Conservation (phyloP, 345 rosid species). For the Clausena lansium region DNA sequence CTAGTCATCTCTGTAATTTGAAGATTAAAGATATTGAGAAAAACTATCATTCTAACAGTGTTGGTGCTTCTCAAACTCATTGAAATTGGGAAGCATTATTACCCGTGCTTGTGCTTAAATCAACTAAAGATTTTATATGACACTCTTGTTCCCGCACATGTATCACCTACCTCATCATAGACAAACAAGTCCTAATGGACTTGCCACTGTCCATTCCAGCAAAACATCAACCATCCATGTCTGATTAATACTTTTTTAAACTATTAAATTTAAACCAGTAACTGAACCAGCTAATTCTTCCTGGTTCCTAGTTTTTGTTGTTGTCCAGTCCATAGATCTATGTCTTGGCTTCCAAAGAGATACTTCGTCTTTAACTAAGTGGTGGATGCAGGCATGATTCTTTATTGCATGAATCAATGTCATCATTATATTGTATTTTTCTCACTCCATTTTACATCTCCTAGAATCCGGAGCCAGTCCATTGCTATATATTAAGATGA, state of each 20-base stretch:
- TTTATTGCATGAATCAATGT: neutral
- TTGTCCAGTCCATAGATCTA: neutral
- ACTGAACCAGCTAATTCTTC: neutral
- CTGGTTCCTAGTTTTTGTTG: neutral
- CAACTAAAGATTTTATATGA: too few species aligned
- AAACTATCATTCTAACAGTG: neutral
- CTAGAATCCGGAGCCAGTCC: neutral
- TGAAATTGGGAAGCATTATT: neutral
- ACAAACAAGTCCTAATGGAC: neutral
- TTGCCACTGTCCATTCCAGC: neutral
- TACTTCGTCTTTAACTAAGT: neutral
- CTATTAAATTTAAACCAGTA: neutral
- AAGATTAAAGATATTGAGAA: neutral
- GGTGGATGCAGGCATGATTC: neutral
- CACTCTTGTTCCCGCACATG: too few species aligned
- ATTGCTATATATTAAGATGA: neutral
- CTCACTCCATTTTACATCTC: neutral
- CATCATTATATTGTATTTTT: neutral
- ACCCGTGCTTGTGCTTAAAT: neutral
- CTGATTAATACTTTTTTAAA: neutral
- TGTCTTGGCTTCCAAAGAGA: neutral
- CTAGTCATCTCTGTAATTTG: neutral
- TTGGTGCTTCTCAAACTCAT: neutral
- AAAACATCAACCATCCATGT: neutral
- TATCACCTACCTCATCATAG: neutral